phyloP scores from a whole-genome alignment of 2,329 filamentous ascomycete species.

The Alternaria viburni region DNA sequence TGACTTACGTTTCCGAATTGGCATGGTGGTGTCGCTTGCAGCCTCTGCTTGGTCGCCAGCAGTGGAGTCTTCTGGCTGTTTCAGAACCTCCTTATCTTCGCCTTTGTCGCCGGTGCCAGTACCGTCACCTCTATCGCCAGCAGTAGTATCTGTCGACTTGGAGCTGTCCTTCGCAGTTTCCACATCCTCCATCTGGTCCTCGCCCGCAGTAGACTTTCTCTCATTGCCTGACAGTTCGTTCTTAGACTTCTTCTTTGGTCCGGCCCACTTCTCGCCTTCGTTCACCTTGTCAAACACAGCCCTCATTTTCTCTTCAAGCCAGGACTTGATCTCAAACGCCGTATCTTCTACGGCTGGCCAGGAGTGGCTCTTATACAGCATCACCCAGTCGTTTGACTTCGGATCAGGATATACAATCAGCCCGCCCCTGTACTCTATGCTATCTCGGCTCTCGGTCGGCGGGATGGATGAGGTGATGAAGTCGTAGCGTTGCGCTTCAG shows the following conservation, averaged over 20 bases:
- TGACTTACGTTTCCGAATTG: background rate
- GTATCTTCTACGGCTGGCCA: background rate
- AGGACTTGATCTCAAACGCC: background rate
- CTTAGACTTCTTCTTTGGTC: background rate
- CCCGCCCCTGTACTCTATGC: background rate
- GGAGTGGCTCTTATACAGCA: background rate
- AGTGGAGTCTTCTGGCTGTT: background rate
- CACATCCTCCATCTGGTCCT: background rate
- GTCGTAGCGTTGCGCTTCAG: background rate
- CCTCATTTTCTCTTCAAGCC: background rate
- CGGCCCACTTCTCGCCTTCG: background rate
- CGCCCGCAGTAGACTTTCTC: background rate
- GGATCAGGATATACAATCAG: background rate
- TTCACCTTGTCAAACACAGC: background rate
- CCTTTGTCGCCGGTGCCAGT: background rate
- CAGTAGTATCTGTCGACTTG: background rate
- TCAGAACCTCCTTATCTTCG: background rate
- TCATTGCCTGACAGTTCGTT: background rate
- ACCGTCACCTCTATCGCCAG: background rate
- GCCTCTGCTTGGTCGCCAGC: background rate
- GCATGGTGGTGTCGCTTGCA: background rate
- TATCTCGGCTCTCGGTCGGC: background rate
- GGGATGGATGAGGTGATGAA: background rate
- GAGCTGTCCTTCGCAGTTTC: background rate
- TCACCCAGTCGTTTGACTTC: background rate